A percentile compares a stretch with the other conserved stretches of the same genome.
phyloP scores from a whole-genome alignment of 495 filamentous ascomycete species.

The Arthonia radiata region DNA sequence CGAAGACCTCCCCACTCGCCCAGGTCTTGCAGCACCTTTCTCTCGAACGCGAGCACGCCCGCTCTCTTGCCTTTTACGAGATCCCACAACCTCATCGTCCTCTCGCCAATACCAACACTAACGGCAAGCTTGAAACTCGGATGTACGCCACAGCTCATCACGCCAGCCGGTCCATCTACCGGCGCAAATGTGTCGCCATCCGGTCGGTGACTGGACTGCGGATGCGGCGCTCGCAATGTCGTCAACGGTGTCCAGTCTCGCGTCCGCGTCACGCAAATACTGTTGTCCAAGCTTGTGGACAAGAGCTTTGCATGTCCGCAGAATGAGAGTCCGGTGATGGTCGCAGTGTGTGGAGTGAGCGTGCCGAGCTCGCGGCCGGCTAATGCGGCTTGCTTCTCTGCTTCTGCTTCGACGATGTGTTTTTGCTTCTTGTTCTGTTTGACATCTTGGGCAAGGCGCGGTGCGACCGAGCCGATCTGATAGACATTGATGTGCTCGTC shows the following conservation, averaged over 20 bases:
- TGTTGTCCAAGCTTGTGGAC: slow-evolving; percentile 61
- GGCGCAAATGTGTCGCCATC: slow-evolving; percentile 70
- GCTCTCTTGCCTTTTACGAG: slow-evolving; percentile 89
- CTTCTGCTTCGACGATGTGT: no score
- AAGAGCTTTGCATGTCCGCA: slow-evolving; percentile 74
- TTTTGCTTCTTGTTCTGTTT: no score
- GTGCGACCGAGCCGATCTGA: slow-evolving; percentile 52
- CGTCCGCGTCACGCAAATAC: slow-evolving; percentile 60
- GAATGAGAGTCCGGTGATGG: slow-evolving; percentile 55
- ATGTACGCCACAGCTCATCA: slow-evolving; percentile 89
- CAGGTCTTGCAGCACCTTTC: slow-evolving; percentile 36
- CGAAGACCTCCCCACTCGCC: slow-evolving; percentile 52
- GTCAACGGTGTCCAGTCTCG: slow-evolving; percentile 78
- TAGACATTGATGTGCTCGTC: slow-evolving; percentile 93
- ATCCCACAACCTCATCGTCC: slow-evolving; percentile 87
- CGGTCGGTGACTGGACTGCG: slow-evolving; percentile 59
- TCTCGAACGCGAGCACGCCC: slow-evolving; percentile 62
- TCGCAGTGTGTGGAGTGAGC: slow-evolving; percentile 61
- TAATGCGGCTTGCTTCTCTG: slow-evolving; percentile 26
- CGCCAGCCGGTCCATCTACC: slow-evolving; percentile 65
- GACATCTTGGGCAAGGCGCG: slow-evolving; percentile 19
- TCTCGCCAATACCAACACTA: slow-evolving; percentile 67
- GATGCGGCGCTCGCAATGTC: slow-evolving; percentile 72
- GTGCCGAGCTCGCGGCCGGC: slow-evolving; percentile 72
- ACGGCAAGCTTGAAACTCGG: slow-evolving; percentile 92